Conservation (phyloP, 75 land plant species). For the Ceratopteris richardii region DNA sequence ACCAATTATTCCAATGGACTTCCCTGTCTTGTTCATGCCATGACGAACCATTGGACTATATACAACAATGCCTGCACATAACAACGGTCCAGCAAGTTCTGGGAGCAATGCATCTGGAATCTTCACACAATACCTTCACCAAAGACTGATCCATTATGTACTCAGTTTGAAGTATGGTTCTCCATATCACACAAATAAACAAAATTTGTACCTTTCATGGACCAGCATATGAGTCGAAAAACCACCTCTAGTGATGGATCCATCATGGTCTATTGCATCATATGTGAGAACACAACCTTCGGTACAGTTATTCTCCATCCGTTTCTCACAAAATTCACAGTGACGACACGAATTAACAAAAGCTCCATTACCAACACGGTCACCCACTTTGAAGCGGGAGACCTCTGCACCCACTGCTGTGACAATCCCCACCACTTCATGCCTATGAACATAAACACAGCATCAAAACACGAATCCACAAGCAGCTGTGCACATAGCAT, state of each 20-base stretch:
- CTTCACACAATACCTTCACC: conserved; percentile 41
- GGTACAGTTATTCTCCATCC: conserved; percentile 38
- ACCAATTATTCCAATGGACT: conserved; percentile 75
- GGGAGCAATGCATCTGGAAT: conserved; percentile 59
- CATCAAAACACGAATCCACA: too few species aligned
- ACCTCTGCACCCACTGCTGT: conserved; percentile 59
- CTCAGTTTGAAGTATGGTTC: background rate
- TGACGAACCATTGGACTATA: conserved; percentile 79
- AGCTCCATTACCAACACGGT: conserved; percentile 73
- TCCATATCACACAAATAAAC: background rate
- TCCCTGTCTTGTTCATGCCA: conserved; percentile 75
- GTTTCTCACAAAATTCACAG: conserved; percentile 52
- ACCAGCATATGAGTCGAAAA: conserved; percentile 61
- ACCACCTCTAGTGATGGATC: conserved; percentile 71
- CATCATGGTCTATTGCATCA: conserved; percentile 37
- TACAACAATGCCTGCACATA: conserved; percentile 89
- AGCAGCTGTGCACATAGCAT: too few species aligned
- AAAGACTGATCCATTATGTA: background rate
- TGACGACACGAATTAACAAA: conserved; percentile 58
- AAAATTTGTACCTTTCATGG: conserved; percentile 40
- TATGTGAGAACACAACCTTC: conserved; percentile 30
- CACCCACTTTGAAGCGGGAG: conserved; percentile 54
- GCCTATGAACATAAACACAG: conserved; percentile 31
- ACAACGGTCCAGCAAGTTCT: conserved; percentile 65
- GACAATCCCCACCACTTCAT: conserved; percentile 87